A percentile compares a stretch with the other conserved stretches of the same genome.
Evolutionary conservation across 2,329 filamentous ascomycete species (phyloP).

Genomic region (Emericellopsis atlantica): DNA sequence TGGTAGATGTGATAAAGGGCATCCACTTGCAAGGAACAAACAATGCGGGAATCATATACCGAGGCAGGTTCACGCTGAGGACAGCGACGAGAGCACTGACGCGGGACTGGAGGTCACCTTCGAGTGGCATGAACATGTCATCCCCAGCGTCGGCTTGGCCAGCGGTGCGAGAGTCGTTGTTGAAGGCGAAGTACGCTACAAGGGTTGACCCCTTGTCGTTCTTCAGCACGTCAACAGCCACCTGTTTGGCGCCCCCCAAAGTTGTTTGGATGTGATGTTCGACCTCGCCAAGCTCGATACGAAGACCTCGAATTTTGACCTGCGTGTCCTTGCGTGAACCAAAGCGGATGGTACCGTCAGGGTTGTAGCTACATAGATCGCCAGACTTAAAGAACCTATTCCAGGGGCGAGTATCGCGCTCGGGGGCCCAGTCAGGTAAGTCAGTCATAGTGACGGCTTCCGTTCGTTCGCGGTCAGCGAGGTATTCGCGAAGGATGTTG

Average conservation of each 20-base stretch:
- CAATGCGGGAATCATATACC: constrained; percentile 6
- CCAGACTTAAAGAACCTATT: constrained; percentile 28
- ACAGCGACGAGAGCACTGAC: neutral
- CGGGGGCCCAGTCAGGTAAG: constrained; percentile 5
- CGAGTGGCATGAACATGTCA: constrained; percentile 3
- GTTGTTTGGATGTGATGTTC: constrained; percentile 1
- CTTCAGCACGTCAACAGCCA: neutral
- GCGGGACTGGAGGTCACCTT: neutral
- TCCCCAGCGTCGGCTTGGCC: neutral
- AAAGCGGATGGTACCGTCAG: constrained; percentile 26
- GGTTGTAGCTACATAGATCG: constrained; percentile 29
- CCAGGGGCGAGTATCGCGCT: neutral
- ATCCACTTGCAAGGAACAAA: constrained; percentile 11
- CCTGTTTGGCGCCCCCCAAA: neutral
- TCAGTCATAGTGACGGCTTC: constrained; percentile 21
- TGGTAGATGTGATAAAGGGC: constrained; percentile 27
- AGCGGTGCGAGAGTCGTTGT: neutral
- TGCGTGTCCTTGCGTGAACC: constrained; percentile 30
- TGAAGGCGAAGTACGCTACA: neutral
- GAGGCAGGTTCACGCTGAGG: constrained; percentile 1
- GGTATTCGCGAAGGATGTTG: constrained; percentile 10
- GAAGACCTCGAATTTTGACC: constrained; percentile 3
- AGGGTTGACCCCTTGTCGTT: neutral
- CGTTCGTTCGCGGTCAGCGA: constrained; percentile 9
- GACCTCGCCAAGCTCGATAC: constrained; percentile 2